phyloP scores from a whole-genome alignment of 2,329 filamentous ascomycete genomes.

The Zymoseptoria ardabiliae region DNA sequence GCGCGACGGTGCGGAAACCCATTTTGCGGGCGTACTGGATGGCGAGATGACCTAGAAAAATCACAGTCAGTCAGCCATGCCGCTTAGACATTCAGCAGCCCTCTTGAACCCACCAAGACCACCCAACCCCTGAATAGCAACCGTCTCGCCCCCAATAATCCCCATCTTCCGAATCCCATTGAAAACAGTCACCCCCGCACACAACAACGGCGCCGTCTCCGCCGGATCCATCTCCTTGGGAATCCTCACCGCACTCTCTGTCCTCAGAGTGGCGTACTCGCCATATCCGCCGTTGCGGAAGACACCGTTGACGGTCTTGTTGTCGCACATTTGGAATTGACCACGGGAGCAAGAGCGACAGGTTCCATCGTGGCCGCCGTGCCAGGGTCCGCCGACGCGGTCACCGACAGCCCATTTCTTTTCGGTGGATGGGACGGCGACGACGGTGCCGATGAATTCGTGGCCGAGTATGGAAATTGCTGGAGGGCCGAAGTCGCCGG shows the following conservation, averaged over 20 bases:
- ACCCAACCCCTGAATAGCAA: conserved; percentile 48
- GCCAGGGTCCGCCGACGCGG: conserved; percentile 61
- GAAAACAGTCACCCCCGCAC: conserved; percentile 47
- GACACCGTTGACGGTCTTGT: conserved; percentile 57
- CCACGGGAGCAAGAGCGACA: conserved; percentile 59
- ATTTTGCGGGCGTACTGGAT: conserved; percentile 47
- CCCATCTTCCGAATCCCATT: conserved; percentile 45
- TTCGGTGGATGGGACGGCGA: conserved; percentile 48
- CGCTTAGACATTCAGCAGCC: conserved; percentile 35
- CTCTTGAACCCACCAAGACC: conserved; percentile 10
- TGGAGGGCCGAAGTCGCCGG: conserved; percentile 46
- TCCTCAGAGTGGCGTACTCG: conserved; percentile 54
- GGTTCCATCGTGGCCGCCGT: conserved; percentile 56
- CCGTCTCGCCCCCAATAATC: conserved; percentile 38
- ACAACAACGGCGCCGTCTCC: conserved; percentile 41
- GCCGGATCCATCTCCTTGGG: conserved; percentile 42
- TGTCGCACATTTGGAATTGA: conserved; percentile 62
- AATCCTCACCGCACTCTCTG: conserved; percentile 52
- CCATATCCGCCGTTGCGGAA: conserved; percentile 56
- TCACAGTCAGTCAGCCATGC: conserved; percentile 36
- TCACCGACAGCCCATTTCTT: conserved; percentile 56
- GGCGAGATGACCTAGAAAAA: conserved; percentile 40
- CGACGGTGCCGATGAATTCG: conserved; percentile 62
- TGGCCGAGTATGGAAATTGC: conserved; percentile 46
- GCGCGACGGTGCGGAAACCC: conserved; percentile 46